Evolutionary conservation across 139 green algal species (phyloP).

Genomic region (Auxenochlorella pyrenoidosa): DNA sequence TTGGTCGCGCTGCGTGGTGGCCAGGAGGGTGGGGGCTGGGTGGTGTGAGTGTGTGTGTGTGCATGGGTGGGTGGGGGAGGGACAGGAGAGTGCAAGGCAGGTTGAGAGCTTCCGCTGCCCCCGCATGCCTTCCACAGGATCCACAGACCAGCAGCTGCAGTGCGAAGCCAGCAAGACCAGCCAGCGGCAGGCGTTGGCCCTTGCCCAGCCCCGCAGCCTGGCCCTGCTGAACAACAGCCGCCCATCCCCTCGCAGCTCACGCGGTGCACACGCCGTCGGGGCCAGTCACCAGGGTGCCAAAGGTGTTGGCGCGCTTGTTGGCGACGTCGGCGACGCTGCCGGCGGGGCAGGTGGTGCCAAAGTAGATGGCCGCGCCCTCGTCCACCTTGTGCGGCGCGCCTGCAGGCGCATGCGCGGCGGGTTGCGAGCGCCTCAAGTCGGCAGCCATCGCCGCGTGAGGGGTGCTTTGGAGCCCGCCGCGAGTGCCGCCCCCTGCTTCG

Average conservation of each 20-base stretch:
- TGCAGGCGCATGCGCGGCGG: not conserved
- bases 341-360: not conserved
- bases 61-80: no score
- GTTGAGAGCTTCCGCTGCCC: no score
- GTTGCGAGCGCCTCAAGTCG: not conserved
- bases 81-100: no score
- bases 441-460: no score
- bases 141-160: no score
- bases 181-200: no score
- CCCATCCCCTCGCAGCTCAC: not conserved
- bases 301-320: slow-evolving; percentile 16
- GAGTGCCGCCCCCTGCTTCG: no score
- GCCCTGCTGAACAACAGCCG: no score
- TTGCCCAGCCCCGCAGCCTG: no score
- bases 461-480: no score
- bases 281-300: not conserved
- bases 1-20: slow-evolving; percentile 13
- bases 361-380: slow-evolving; percentile 22
- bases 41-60: no score
- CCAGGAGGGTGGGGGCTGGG: not conserved
- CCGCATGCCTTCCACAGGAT: not conserved
- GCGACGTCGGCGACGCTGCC: slow-evolving; percentile 23
- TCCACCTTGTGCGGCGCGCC: slow-evolving; percentile 13
- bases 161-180: no score
- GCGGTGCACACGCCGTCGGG: slow-evolving; percentile 6